Conservation (phyloP, 306 rosid species). For the Malus orientalis region DNA sequence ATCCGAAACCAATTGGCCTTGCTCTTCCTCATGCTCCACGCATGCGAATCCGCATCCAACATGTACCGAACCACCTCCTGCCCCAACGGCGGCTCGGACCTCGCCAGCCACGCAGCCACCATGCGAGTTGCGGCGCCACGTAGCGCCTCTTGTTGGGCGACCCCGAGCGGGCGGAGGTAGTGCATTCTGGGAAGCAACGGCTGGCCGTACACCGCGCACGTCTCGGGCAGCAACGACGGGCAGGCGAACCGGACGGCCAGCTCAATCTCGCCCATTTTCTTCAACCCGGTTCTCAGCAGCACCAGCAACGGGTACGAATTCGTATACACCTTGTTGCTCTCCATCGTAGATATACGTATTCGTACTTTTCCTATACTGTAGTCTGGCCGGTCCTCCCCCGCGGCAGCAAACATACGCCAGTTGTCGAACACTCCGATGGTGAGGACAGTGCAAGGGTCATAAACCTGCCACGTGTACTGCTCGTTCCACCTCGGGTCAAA, state of each 20-base stretch:
- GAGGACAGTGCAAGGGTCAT: conserved; percentile 49
- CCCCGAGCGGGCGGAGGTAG: conserved; percentile 81
- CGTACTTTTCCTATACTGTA: conserved; percentile 65
- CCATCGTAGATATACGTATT: conserved; percentile 79
- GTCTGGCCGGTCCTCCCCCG: conserved; percentile 25
- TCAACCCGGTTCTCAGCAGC: conserved; percentile 47
- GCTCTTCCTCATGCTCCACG: conserved; percentile 93
- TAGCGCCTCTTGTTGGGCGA: conserved; percentile 77
- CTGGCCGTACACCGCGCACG: conserved; percentile 65
- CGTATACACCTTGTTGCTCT: conserved; percentile 72
- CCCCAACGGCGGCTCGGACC: conserved; percentile 83
- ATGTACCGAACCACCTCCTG: conserved; percentile 82
- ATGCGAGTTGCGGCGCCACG: conserved; percentile 72
- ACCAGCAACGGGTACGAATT: conserved; percentile 68
- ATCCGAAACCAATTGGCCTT: conserved; percentile 91
- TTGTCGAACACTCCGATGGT: conserved; percentile 50
- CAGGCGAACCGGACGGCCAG: conserved; percentile 76
- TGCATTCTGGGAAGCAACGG: conserved; percentile 84
- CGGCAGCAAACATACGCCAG: conserved; percentile 35
- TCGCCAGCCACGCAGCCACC: conserved; percentile 73
- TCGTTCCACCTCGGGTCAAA: conserved; percentile 65
- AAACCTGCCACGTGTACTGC: conserved; percentile 65
- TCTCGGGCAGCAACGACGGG: conserved; percentile 67
- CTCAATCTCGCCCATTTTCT: conserved; percentile 89
- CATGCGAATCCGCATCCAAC: conserved; percentile 88